Base-by-base conservation (phyloP, 2,329 filamentous ascomycete genomes). In the Alternaria incomplexa region DNA sequence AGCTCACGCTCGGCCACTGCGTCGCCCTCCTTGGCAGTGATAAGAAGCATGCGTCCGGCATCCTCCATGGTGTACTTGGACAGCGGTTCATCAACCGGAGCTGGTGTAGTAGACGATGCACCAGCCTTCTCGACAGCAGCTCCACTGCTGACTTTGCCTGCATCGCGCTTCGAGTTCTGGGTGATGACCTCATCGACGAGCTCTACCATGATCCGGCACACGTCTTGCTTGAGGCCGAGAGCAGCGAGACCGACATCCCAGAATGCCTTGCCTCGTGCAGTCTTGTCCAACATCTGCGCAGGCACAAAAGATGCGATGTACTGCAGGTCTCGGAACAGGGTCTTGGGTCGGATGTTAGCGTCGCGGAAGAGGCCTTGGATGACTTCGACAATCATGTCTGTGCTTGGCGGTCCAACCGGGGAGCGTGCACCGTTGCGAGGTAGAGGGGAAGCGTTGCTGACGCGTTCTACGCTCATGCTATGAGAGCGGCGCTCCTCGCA, bases 1-100 rank as follows among this genome's bases (percentile, higher is more conserved):
- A 99, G 86, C 81, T 99, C 96, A 54, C 96, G 90, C 82, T 98
- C 94, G 6, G 95, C 94, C 12, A 92, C 91, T 0, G 93, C 87
- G 64, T 94, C 89, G 43, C 95, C 94, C 81, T 99, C 96, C 77
- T 94, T 96, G 15, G 96, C 96, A 1, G 94, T 95, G 76, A 97
- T 96, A 65, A 93, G 91, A 85, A 93, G 93, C 89, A 98, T 96
- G 69, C 87, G 89, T 3, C 92, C 94, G 0, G 93, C 95, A 76
- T 97, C 93, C 46, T 89, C 85, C 76, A 96, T 88, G 60, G 87
- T 89, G 79, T 93, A 90, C 50, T 89, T 87, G 59, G 89, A 86
- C 4, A 88, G 82, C 0, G 85, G 81, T 17, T 68, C 69, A 8
- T 71, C 69, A 17, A 53, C 44, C 3, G 63, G 51, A 4, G 68